Evolutionary conservation across 2,329 filamentous ascomycete genomes (phyloP).

Genomic region (Cladosporium sp.): DNA sequence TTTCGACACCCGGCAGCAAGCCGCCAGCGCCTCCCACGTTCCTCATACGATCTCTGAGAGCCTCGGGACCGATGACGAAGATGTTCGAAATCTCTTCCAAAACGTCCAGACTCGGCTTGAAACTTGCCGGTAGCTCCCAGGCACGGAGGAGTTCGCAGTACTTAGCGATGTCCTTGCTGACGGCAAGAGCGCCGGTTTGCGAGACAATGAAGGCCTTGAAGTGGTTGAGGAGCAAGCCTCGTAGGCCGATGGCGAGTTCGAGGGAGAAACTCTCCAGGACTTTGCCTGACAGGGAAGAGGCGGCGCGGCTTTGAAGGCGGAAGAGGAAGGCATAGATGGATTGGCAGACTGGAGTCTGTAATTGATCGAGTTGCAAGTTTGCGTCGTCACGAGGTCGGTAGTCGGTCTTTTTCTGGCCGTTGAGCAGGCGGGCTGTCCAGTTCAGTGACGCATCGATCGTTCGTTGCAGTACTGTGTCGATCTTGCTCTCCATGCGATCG

Average conservation of each 20-base stretch:
- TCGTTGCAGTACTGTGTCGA: conserved; percentile 65
- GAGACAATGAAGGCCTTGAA: conserved; percentile 94
- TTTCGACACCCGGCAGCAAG: conserved; percentile 36
- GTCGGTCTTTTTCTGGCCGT: conserved; percentile 79
- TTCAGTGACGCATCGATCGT: conserved; percentile 70
- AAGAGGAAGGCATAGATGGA: conserved; percentile 74
- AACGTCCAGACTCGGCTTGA: conserved; percentile 63
- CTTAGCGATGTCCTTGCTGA: conserved; percentile 91
- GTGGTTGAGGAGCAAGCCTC: conserved; percentile 79
- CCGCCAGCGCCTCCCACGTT: conserved; percentile 37
- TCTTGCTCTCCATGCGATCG: conserved; percentile 78
- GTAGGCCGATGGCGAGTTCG: conserved; percentile 77
- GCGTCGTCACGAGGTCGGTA: conserved; percentile 84
- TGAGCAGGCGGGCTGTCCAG: conserved; percentile 69
- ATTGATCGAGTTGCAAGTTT: conserved; percentile 59
- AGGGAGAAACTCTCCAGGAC: conserved; percentile 80
- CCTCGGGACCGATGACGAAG: conserved; percentile 77
- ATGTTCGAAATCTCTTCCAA: conserved; percentile 90
- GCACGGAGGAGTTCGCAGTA: conserved; percentile 82
- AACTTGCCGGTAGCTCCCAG: conserved; percentile 65
- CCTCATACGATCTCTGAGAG: conserved; percentile 48
- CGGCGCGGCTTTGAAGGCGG: conserved; percentile 59
- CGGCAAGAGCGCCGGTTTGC: conserved; percentile 88
- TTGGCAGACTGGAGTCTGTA: conserved; percentile 83
- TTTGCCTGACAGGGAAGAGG: conserved; percentile 70